A percentile compares a stretch with the other conserved stretches of the same genome.
Evolutionary conservation across 192 early-diverging fungal species (phyloP).

Genomic region (Coemansia umbellata): DNA sequence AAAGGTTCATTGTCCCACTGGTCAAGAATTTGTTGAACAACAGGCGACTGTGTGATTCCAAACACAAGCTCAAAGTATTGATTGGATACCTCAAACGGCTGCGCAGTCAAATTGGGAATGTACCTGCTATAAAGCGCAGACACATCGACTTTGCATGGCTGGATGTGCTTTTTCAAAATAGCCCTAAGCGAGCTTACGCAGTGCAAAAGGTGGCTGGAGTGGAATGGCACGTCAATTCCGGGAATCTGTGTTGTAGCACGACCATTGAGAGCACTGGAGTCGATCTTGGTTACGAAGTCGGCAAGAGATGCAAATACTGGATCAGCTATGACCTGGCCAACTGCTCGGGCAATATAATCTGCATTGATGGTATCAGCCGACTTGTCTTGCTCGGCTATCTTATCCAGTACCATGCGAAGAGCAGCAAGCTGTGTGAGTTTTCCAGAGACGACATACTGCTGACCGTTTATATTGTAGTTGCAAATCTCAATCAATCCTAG

Average conservation of each 20-base stretch:
- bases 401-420: conserved; percentile 81
- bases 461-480: conserved; percentile 92
- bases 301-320: conserved; percentile 14
- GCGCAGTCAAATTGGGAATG: conserved; percentile 92
- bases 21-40: conserved; percentile 64
- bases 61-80: conserved; percentile 72
- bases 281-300: conserved; percentile 1
- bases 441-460: conserved; percentile 90
- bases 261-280: conserved; percentile 70
- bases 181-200: conserved; percentile 80
- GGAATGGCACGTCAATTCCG: conserved; percentile 94
- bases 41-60: conserved; percentile 61
- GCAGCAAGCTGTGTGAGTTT: conserved; percentile 69
- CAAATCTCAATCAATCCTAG: conserved; percentile 81
- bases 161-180: conserved; percentile 71
- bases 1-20: conserved; percentile 58
- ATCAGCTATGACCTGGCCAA: conserved; percentile 59
- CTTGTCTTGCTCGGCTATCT: conserved; percentile 62
- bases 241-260: conserved; percentile 80
- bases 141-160: conserved; percentile 63
- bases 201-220: conserved; percentile 73
- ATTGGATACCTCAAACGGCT: conserved; percentile 77
- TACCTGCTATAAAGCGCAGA: conserved; percentile 67
- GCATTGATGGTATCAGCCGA: conserved; percentile 75
- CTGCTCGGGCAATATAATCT: conserved; percentile 70